Conservation (phyloP, 148 eudicot species). For the Oxyria digyna region DNA sequence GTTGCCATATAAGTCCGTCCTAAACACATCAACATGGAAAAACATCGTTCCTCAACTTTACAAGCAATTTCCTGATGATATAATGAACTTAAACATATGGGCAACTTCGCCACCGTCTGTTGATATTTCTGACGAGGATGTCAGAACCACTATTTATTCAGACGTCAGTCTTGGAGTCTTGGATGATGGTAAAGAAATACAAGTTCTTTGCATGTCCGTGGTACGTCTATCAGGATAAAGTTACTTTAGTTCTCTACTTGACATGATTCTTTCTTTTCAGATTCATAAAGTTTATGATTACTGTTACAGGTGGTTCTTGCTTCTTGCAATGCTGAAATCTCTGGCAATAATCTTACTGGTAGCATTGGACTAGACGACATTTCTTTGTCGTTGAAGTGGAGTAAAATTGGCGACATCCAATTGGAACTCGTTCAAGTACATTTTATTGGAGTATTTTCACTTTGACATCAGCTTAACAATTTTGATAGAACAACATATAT, state of each 20-base stretch:
- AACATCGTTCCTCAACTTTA: slow-evolving; percentile 63
- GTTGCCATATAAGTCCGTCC: slow-evolving; percentile 51
- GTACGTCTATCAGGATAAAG: slow-evolving; percentile 26
- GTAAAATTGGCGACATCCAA: slow-evolving; percentile 52
- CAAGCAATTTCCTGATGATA: slow-evolving; percentile 50
- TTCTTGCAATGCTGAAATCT: slow-evolving; percentile 59
- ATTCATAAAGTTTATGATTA: background rate
- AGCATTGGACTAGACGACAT: slow-evolving; percentile 38
- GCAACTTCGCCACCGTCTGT: slow-evolving; percentile 43
- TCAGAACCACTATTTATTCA: slow-evolving; percentile 29
- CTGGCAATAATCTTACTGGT: slow-evolving; percentile 51
- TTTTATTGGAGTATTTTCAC: background rate
- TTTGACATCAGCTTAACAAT: background rate
- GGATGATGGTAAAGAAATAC: slow-evolving; percentile 38
- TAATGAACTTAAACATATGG: slow-evolving; percentile 52
- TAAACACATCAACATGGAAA: slow-evolving; percentile 87
- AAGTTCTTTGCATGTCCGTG: slow-evolving; percentile 65
- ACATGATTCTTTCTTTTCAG: background rate
- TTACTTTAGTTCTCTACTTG: background rate
- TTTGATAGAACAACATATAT: background rate
- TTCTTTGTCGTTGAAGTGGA: slow-evolving; percentile 62
- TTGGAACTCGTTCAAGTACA: slow-evolving; percentile 53
- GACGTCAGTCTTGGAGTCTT: slow-evolving; percentile 63
- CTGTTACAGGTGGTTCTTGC: slow-evolving; percentile 38
- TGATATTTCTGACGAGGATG: slow-evolving; percentile 24